Evolutionary conservation across 257 asterid species (phyloP).

Genomic region (Petrea volubilis): DNA sequence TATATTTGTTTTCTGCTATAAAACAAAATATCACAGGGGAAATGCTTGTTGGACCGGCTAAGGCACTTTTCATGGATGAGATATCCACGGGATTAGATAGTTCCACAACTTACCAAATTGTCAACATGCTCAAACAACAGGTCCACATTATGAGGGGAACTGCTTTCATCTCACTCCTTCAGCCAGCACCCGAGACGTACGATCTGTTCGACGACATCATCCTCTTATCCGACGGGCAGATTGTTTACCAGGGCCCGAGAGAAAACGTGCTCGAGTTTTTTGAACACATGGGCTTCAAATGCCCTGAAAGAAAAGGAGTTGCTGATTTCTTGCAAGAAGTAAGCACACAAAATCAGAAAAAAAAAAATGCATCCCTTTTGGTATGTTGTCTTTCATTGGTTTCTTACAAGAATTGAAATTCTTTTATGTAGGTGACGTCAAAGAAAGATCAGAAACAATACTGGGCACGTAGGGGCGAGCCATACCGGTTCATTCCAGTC

Average conservation of each 20-base stretch:
- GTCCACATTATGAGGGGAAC: constrained; percentile 48
- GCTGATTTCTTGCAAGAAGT: constrained; percentile 56
- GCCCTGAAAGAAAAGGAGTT: constrained; percentile 48
- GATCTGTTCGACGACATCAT: constrained; percentile 48
- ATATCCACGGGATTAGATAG: constrained; percentile 54
- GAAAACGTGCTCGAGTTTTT: constrained; percentile 42
- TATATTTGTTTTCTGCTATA: not conserved
- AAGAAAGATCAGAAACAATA: constrained; percentile 55
- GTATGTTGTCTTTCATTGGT: not conserved
- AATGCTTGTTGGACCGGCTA: constrained; percentile 50
- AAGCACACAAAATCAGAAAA: constrained; percentile 13
- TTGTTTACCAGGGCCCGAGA: constrained; percentile 43
- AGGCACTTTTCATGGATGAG: constrained; percentile 54
- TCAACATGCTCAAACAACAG: constrained; percentile 33
- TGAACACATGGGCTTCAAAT: constrained; percentile 48
- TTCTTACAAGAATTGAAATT: not conserved
- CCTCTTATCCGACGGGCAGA: constrained; percentile 40
- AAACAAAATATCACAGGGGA: constrained; percentile 32
- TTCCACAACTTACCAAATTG: constrained; percentile 43
- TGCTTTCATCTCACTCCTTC: constrained; percentile 43
- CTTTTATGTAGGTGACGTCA: constrained; percentile 48
- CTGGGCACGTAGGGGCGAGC: constrained; percentile 42
- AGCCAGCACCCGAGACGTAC: constrained; percentile 54
- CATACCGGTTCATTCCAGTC: constrained; percentile 41
- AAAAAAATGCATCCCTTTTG: not conserved